These are phyloP conservation scores for Chimonanthus praecox DNA, from an alignment of 164 flowering plant species.

Conservation along the genomic window DNA sequence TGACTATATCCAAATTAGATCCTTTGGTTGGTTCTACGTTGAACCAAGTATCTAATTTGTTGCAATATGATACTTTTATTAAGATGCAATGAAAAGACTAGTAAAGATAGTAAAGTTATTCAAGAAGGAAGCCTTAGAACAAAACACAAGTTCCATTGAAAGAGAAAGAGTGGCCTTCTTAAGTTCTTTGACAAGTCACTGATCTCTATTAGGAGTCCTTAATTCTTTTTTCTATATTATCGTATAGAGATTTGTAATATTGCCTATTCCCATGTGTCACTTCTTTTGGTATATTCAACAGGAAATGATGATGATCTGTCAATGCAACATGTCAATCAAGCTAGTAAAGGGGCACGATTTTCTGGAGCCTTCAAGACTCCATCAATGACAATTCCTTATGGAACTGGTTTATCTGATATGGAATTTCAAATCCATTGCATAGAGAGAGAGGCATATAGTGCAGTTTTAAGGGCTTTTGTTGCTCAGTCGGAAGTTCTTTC, in stretches of 20 bases:
- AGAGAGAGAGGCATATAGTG: slow-evolving; percentile 32
- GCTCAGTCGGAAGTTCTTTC: slow-evolving; percentile 37
- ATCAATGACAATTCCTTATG: slow-evolving; percentile 3
- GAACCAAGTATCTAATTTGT: too few species aligned
- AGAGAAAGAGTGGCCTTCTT: not conserved
- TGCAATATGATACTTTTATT: too few species aligned
- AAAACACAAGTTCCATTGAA: not conserved
- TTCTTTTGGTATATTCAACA: slow-evolving; percentile 6
- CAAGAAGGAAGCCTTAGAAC: not conserved
- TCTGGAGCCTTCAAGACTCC: slow-evolving; percentile 6
- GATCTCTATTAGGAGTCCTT: not conserved
- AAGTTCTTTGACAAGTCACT: not conserved
- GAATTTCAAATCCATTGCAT: slow-evolving; percentile 23
- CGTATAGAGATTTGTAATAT: not conserved
- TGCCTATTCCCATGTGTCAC: not conserved
- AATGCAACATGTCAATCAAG: slow-evolving; percentile 4
- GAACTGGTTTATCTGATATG: slow-evolving; percentile 18
- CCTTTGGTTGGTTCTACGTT: too few species aligned
- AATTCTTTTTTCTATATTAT: not conserved
- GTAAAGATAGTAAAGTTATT: too few species aligned
- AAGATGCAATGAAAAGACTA: too few species aligned
- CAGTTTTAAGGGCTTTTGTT: slow-evolving; percentile 35
- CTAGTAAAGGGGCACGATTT: not conserved
- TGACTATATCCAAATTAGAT: too few species aligned
- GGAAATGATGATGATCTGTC: slow-evolving; percentile 16